Base-by-base conservation (phyloP, 23 red algal genomes). In the Gracilaria caudata region DNA sequence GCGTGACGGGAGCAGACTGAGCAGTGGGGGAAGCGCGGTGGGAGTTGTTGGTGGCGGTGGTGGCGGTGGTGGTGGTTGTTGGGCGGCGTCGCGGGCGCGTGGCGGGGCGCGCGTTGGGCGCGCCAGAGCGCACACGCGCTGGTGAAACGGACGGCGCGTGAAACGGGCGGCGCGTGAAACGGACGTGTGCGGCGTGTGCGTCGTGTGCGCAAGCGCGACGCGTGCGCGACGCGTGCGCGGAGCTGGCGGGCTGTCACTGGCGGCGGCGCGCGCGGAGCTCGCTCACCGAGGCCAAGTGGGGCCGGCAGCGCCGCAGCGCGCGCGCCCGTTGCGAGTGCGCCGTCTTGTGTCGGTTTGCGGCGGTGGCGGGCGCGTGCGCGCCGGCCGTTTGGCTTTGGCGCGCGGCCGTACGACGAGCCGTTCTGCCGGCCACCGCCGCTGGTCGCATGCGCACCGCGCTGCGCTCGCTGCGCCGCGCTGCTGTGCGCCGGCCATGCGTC, bases 11-110 rank as follows among this genome's bases (percentile, higher is more conserved):
- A 53, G 14, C 49, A 16, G 49, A 16, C 49, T 9, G 49, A 53
- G 14, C 49, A 17, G 30, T 7, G 61, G 2, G 30, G 61, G 61
- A 66, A 66, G 61, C 0, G 30, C 29, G 61, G 61, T 66, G 61
- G 61, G 61, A 30, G 61, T 35, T 66, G 61, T 66, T 66, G 61
- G 61, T 66, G 61, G 61, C 30, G 61, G 61, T 36, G 61, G 61
- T 66, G 61, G 61, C 61, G 61, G 61, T 30, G 61, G 61, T 66
- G 61, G 61, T 66, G 61, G 61, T 66, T 66, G 61, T 66, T 66
- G 61, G 23, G 23, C 3, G 23, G 57, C 57, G 32, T 6, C 28
- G 61, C 61, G 17, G 7, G 13, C 49, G 49, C 49, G 61, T 36
- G 23, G 61, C 61, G 30, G 21, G 29, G 61, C 61, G 30, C 30